Evolutionary conservation across 2,329 filamentous ascomycete species (phyloP), one percentile per base, ranked within the genome.

Genomic region (Pseudocercospora pini-densiflorae): DNA sequence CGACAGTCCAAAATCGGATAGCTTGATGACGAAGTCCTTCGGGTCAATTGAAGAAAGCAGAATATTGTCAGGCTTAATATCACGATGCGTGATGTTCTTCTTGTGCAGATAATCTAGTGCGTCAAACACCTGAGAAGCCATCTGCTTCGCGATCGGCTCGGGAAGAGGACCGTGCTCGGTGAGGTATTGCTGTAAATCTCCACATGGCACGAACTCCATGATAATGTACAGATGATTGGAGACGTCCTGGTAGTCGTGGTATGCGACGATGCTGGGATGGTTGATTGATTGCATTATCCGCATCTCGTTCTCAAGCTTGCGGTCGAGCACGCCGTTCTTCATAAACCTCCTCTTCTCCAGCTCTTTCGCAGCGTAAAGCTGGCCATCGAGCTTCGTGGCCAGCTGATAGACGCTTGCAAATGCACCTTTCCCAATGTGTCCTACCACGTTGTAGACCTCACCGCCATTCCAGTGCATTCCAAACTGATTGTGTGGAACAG

Each of bases 11-110:
- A 99, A 99, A 77, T 99, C 95, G 0, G 95, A 97, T 14, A 99
- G 84, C 79, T 99, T 98, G 73, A 98, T 90, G 14, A 87, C 84
- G 58, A 97, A 87, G 49, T 73, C 71, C 4, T 74, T 57, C 0
- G 94, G 93, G 5, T 90, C 83, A 9, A 88, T 77, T 0, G 88
- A 90, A 10, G 89, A 85, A 71, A 98, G 92, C 47, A 99, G 84
- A 67, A 99, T 97, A 75, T 99, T 99, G 82, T 99, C 95, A 0
- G 95, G 95, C 77, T 99, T 99, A 76, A 99, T 93, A 78, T 99
- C 95, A n/a, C 95, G 91, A 80, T 99, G 95, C 0, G 94, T 98
- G 73, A 99, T 97, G 75, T 91, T 93, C 73, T 91, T 90, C 61
- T 85, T 83, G 78, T 99, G 95, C 8, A 99, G 84, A 77, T 99